Conservation (phyloP, 805 yeast genomes). For the Kodamaea sagamina region DNA sequence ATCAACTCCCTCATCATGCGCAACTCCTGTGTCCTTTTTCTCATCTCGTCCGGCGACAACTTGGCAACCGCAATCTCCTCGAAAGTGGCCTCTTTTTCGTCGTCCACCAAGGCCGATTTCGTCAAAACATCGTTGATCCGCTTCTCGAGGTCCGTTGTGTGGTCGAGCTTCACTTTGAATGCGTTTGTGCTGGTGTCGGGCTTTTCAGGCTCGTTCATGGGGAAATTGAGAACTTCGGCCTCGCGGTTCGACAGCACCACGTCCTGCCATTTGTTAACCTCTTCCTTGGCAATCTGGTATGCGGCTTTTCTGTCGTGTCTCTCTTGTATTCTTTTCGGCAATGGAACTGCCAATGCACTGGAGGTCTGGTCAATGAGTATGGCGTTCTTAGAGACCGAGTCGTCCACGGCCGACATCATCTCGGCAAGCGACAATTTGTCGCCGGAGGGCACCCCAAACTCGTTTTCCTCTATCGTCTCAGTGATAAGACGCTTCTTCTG, state of each 20-base stretch:
- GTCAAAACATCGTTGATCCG: conserved; percentile 61
- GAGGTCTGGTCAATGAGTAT: conserved; percentile 47
- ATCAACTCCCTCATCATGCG: conserved; percentile 92
- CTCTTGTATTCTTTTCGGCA: conserved; percentile 82
- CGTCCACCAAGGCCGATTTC: conserved; percentile 69
- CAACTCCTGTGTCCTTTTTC: conserved; percentile 74
- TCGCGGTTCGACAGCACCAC: conserved; percentile 74
- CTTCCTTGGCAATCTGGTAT: conserved; percentile 82
- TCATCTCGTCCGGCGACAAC: conserved; percentile 76
- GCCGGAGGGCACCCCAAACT: conserved; percentile 59
- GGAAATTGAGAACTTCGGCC: conserved; percentile 83
- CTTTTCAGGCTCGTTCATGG: conserved; percentile 50
- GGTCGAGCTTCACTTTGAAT: conserved; percentile 32
- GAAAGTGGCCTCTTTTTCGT: conserved; percentile 75
- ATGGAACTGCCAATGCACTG: conserved; percentile 70
- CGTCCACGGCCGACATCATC: conserved; percentile 69
- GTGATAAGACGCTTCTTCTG: conserved; percentile 52
- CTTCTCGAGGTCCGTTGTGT: conserved; percentile 63
- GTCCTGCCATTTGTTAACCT: conserved; percentile 87
- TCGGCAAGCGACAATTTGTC: conserved; percentile 63
- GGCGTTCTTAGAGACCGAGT: conserved; percentile 49
- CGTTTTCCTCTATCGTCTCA: conserved; percentile 64
- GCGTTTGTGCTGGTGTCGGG: conserved; percentile 56
- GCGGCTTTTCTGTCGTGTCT: conserved; percentile 88
- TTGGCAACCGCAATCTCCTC: conserved; percentile 85